Evolutionary conservation across 176 grass and related monocot species (phyloP).

Genomic region (Lolium multiflorum): DNA sequence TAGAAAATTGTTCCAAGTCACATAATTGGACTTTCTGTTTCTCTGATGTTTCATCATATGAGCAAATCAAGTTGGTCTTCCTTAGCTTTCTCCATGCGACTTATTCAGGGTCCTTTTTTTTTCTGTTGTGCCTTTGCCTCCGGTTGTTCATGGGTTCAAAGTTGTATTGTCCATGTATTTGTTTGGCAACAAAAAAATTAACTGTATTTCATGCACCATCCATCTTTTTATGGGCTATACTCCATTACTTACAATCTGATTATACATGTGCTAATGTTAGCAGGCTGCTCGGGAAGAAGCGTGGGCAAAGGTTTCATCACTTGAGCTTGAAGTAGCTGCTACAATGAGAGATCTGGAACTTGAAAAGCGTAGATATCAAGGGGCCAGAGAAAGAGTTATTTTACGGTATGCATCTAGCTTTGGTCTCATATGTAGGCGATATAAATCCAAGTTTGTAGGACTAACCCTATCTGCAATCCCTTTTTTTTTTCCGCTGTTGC

Average conservation of each 20-base stretch:
- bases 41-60: neutral
- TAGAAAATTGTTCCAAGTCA: conserved; percentile 63
- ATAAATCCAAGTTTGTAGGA: conserved; percentile 27
- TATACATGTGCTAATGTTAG: conserved; percentile 65
- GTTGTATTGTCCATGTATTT: conserved; percentile 14
- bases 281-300: conserved; percentile 96
- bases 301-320: conserved; percentile 90
- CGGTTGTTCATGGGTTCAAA: neutral
- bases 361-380: conserved; percentile 97
- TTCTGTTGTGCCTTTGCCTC: conserved; percentile 19
- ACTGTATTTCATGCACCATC: conserved; percentile 21
- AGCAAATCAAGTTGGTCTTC: conserved; percentile 18
- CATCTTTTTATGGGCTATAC: conserved; percentile 23
- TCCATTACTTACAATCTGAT: conserved; percentile 52
- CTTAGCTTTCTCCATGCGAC: conserved; percentile 22
- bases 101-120: neutral
- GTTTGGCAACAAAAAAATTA: conserved; percentile 10
- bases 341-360: conserved; percentile 85
- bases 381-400: conserved; percentile 93
- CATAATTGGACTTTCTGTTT: conserved; percentile 21
- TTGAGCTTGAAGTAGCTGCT: conserved; percentile 96
- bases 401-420: conserved; percentile 70
- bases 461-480: conserved; percentile 29
- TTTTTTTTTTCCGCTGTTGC: conserved; percentile 31
- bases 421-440: neutral